Evolutionary conservation across 371 early-diverging fungal species (phyloP).

Genomic region (Paraphysoderma sedebokerense): DNA sequence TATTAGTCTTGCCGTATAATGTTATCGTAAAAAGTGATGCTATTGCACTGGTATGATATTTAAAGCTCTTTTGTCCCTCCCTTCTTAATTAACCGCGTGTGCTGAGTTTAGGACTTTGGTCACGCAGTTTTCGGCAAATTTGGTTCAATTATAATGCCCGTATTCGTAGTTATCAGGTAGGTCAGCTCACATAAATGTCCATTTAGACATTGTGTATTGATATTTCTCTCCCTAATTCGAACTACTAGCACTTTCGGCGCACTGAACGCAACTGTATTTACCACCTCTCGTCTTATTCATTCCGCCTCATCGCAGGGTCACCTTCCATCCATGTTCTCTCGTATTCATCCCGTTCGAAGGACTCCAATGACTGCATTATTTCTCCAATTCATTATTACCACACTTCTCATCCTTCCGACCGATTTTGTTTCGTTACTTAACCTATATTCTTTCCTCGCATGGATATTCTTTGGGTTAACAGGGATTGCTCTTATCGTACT

Average conservation of each 20-base stretch:
- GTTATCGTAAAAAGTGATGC: slow-evolving; percentile 5
- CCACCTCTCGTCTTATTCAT: background rate
- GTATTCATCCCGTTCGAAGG: background rate
- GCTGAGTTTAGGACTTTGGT: background rate
- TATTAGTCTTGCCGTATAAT: slow-evolving; percentile 23
- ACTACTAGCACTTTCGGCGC: background rate
- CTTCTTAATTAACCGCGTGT: no score
- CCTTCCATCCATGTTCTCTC: background rate
- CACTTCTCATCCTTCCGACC: background rate
- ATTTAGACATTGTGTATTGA: no score
- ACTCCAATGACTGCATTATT: background rate
- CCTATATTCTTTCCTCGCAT: background rate
- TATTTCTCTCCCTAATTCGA: background rate
- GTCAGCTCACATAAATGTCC: no score
- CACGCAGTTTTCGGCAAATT: background rate
- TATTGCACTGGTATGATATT: no score
- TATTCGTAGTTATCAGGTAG: background rate
- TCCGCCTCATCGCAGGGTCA: background rate
- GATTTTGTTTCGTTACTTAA: background rate
- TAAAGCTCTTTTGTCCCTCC: no score
- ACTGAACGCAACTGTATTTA: background rate
- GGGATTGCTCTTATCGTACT: background rate
- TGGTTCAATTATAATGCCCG: background rate
- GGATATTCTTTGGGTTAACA: background rate
- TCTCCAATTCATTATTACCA: background rate